phyloP scores from a whole-genome alignment of 2,329 filamentous ascomycete genomes.

The Fusarium pilosicola region DNA sequence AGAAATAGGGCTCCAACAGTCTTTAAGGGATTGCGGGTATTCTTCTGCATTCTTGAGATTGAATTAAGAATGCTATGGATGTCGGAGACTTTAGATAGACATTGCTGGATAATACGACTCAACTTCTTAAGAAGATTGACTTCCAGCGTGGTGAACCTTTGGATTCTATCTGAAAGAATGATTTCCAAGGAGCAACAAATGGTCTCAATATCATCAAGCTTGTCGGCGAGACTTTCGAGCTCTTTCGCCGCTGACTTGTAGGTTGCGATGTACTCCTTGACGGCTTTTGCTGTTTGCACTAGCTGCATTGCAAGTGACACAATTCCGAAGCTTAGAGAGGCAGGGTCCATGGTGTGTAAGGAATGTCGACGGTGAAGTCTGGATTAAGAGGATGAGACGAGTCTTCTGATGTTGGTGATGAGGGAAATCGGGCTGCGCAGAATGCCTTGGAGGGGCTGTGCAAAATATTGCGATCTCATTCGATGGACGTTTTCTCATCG shows the following conservation, averaged over 20 bases:
- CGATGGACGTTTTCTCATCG: background rate
- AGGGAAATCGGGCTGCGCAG: background rate
- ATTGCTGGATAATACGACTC: background rate
- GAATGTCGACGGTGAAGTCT: background rate
- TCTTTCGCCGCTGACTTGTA: conserved; percentile 24
- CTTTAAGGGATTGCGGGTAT: background rate
- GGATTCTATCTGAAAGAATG: background rate
- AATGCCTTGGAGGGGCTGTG: background rate
- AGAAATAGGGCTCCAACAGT: conserved; percentile 3
- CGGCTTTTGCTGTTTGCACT: background rate
- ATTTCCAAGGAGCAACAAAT: conserved; percentile 9
- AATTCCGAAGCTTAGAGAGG: conserved; percentile 17
- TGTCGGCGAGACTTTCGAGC: background rate
- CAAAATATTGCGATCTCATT: background rate
- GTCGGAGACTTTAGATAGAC: background rate
- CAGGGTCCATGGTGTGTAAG: conserved; percentile 9
- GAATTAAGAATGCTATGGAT: background rate
- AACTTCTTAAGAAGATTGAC: background rate
- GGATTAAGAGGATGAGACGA: background rate
- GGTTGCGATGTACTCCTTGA: background rate
- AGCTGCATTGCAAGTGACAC: conserved; percentile 23
- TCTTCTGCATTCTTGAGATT: background rate
- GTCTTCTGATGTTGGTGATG: too few relatives aligned
- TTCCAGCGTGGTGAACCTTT: background rate
- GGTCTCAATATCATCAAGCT: conserved; percentile 17